A percentile compares a stretch with the other conserved stretches of the same genome.
Conservation (phyloP, 768 basidiomycete genomes). For the Lepiota brunneoincarnata region DNA sequence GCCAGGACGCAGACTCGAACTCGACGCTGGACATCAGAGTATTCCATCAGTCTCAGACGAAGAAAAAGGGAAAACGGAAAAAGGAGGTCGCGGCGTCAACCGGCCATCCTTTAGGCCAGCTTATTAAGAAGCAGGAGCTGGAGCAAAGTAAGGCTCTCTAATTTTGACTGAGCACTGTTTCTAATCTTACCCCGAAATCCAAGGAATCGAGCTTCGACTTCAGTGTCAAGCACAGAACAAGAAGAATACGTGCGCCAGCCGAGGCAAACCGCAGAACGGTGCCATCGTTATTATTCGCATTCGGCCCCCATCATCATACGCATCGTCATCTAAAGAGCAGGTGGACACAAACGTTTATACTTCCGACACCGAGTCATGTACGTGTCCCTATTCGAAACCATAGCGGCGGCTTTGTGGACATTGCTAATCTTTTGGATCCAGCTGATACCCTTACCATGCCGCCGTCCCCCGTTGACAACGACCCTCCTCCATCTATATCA, state of each 20-base stretch:
- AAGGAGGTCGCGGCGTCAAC: slow-evolving; percentile 50
- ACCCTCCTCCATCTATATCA: slow-evolving; percentile 16
- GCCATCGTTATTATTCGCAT: slow-evolving; percentile 25
- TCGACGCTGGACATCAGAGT: slow-evolving; percentile 53
- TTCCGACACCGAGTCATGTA: slow-evolving; percentile 7
- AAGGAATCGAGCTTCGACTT: slow-evolving; percentile 43
- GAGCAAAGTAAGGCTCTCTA: slow-evolving; percentile 38
- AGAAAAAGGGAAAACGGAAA: slow-evolving; percentile 59
- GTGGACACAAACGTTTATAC: not conserved
- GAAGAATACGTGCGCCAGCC: slow-evolving; percentile 28
- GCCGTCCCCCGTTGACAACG: slow-evolving; percentile 3
- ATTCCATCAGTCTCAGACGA: slow-evolving; percentile 57
- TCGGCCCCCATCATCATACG: slow-evolving; percentile 17
- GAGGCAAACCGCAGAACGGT: slow-evolving; percentile 42
- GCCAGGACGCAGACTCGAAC: slow-evolving; percentile 33
- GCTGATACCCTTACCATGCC: slow-evolving; percentile 7
- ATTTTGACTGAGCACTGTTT: not conserved
- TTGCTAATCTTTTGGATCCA: not conserved
- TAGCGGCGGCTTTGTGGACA: too few species aligned
- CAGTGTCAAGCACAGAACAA: slow-evolving; percentile 34
- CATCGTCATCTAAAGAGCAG: not conserved
- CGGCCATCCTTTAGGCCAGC: slow-evolving; percentile 47
- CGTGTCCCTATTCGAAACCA: not conserved
- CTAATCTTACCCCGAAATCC: slow-evolving; percentile 9
- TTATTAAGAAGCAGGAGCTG: slow-evolving; percentile 45